A percentile compares a stretch with the other conserved stretches of the same genome.
phyloP scores from a whole-genome alignment of 441 rosid species.

The Hura crepitans region DNA sequence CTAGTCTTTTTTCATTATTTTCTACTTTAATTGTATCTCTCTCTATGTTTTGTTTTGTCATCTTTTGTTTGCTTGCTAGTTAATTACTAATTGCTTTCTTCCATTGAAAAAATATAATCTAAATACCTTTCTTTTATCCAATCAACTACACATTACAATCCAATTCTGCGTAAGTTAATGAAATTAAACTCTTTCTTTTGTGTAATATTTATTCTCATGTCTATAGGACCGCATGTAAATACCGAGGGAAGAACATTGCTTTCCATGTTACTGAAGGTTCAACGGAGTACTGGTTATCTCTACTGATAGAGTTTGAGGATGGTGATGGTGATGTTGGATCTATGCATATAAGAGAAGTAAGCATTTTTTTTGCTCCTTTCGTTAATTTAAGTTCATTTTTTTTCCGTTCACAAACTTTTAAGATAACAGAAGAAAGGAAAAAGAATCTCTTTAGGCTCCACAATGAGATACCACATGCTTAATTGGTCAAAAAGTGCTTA shows the following conservation, averaged over 20 bases:
- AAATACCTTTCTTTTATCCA: neutral
- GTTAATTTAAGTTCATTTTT: neutral
- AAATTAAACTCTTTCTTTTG: neutral
- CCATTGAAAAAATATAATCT: too few species aligned
- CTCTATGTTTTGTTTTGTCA: slow-evolving; percentile 12
- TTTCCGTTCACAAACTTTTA: neutral
- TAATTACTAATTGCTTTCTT: neutral
- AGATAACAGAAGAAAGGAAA: neutral
- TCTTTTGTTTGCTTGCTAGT: neutral
- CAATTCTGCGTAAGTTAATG: too few species aligned
- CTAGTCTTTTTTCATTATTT: neutral
- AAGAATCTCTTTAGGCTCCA: slow-evolving; percentile 1
- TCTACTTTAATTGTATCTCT: neutral
- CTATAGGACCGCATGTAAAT: slow-evolving; percentile 74
- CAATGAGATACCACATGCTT: too few species aligned
- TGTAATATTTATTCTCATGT: neutral
- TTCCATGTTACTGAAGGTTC: slow-evolving; percentile 91
- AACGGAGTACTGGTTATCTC: slow-evolving; percentile 72
- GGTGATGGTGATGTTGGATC: slow-evolving; percentile 97
- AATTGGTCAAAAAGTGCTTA: slow-evolving; percentile 17
- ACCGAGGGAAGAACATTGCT: slow-evolving; percentile 73
- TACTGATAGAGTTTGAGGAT: slow-evolving; percentile 81
- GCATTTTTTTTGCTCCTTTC: neutral
- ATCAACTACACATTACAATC: too few species aligned
- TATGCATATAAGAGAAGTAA: slow-evolving; percentile 81